A percentile compares a stretch with the other conserved stretches of the same genome.
Conservation (phyloP, 768 basidiomycete species). For the Lentinula sp. region DNA sequence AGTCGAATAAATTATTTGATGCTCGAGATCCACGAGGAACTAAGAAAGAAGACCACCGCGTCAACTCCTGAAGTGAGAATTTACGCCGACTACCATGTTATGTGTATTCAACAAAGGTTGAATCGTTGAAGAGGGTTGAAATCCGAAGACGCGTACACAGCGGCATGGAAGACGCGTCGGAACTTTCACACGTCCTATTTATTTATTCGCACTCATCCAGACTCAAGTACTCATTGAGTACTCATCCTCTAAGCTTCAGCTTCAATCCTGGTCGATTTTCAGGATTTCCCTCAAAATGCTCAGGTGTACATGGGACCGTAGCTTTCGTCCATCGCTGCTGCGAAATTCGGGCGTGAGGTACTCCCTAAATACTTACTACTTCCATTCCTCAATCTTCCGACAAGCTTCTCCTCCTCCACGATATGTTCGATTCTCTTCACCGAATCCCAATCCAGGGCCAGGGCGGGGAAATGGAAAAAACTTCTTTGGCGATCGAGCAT, state of each 20-base stretch:
- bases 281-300: background rate
- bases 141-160: background rate
- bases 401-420: background rate
- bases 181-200: background rate
- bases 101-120: no score
- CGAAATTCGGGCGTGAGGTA: background rate
- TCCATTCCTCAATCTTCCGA: background rate
- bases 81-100: no score
- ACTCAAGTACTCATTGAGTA: no score
- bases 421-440: constrained; percentile 2
- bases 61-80: no score
- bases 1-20: no score
- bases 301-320: background rate
- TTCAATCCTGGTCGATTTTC: background rate
- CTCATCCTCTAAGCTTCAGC: no score
- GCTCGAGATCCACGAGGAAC: no score
- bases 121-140: background rate
- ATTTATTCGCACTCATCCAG: background rate
- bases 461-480: background rate
- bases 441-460: background rate
- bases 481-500: background rate
- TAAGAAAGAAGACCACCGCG: no score
- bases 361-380: background rate
- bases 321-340: background rate
- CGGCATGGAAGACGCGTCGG: background rate